Evolutionary conservation across 768 basidiomycete species (phyloP), one percentile per base, ranked within the genome.

Genomic region (Mycena pura): DNA sequence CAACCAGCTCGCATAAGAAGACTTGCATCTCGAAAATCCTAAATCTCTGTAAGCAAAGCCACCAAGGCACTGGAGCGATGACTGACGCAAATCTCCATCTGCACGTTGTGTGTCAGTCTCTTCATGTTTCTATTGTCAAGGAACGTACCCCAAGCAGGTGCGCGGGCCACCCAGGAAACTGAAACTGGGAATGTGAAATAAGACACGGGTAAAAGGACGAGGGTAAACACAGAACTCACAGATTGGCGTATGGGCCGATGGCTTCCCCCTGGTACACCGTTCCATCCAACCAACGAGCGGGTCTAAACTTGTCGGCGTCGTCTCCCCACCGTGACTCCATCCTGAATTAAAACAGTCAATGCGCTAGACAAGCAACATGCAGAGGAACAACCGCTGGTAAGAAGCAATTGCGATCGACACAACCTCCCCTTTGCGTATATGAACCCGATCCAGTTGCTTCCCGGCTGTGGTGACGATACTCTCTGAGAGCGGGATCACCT

Each of bases 21-120:
- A 57, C 55, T 6, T 57, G 55, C 59, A 60, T 60, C 46, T 60
- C 59, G 25, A 54, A 34, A 24, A 60, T n/a, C 14, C 59, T 60
- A 5, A n/a, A n/a, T n/a, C n/a, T n/a, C n/a, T n/a, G 19, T 21
- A 6, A 21, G 14, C 31, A 14, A 51, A 15, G 2, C 2, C 19
- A n/a, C n/a, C 10, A 32, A 27, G 10, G 9, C 5, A n/a, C n/a
- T 21, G 17, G n/a, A 9, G n/a, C 9, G 7, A 13, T n/a, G 11
- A 40, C 60, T 49, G 19, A 61, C 60, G 60, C 60, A 14, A 61
- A 58, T 15, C 57, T 47, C 48, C 57, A 57, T 3, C 56, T 57
- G 38, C 5, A 27, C 7, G n/a, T 19, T 6, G 17, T n/a, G n/a
- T 46, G n/a, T 40, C 34, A 27, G 15, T 43, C n/a, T n/a, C n/a